Evolutionary conservation across 257 asterid species (phyloP), one percentile per base, ranked within the genome.

Genomic region (Solanum clarkiae): DNA sequence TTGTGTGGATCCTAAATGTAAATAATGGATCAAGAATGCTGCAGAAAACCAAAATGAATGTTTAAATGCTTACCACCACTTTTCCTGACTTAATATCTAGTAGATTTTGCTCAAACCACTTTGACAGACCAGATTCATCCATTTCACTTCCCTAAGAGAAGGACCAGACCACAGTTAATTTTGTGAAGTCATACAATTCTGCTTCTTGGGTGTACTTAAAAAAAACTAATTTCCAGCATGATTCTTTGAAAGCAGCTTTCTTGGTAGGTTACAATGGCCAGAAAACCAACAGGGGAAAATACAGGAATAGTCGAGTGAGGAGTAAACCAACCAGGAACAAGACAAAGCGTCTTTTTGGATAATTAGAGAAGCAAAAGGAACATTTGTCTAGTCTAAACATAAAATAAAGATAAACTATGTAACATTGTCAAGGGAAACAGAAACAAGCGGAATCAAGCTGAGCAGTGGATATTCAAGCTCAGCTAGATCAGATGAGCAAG

Each of bases 41-140:
- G 77, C 85, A 57, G 53, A 87, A 86, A 72, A 10, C 10, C 8
- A 62, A 74, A 84, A 17, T 66, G 47, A 84, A 80, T 57, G 49
- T 75, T 82, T 88, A 56, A 86, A 88, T 82, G 68, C 92, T 86
- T 92, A 95, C 98, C 95, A 95, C 97, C 83, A 95, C 98, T 93
- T 95, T 95, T 86, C 98, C 98, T 74, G 56, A 86, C 82, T 86
- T 63, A 45, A 72, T 66, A 87, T 95, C 97, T 84, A 95, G 86
- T 86, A 90, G 86, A 91, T 90, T 84, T 81, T 85, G 84, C 40
- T 85, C 83, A 84, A 95, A 95, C 98, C 98, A 95, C 74, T 87
- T 82, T 1, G 88, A 87, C 75, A 94, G 86, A 69, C 88, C 92
- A 60, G 90, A 72, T 86, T 92, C 94, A 84, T 93, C 94, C 1